Base-by-base conservation (phyloP, 306 rosid genomes). In the Cyamopsis tetragonoloba region DNA sequence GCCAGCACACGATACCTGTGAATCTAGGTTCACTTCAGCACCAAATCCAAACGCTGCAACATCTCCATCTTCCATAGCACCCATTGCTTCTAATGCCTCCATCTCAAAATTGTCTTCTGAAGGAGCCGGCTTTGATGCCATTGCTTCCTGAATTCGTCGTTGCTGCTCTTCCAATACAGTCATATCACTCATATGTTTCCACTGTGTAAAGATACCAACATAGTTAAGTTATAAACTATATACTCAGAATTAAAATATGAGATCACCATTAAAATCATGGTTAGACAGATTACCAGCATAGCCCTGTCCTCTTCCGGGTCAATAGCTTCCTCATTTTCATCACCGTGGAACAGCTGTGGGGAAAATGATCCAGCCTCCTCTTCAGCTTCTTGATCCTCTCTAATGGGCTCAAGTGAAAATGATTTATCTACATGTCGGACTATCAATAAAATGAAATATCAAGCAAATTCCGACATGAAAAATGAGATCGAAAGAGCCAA, bases 241-340 rank as follows among this genome's bases (percentile, higher is more conserved):
- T n/a, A n/a, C n/a, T n/a, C n/a, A n/a, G n/a, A 53, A 65, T 11
- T 4, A 70, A 54, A n/a, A 27, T 27, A 53, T 51, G 47, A 12
- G 58, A 49, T 70, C 54, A 18, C 44, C 20, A 54, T n/a, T 63
- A 24, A 69, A 13, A 6, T 41, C 53, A 27, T 23, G 34, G 34
- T 61, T 39, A 18, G 12, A 41, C 28, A 60, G 42, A 68, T 51
- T 76, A 76, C 80, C 83, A 90, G 86, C 41, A 81, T 75, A 58
- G 95, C 96, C 75, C 82, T 90, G 61, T 93, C 99, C 83, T 87
- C 96, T 80, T 93, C 97, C 68, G 97, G 96, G 47, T 93, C 96
- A 51, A 93, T 68, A 37, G 89, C 99, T 64, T 88, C 96, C 78
- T 90, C 96, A 50, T 71, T 79, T 15, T 88, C 99, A 85, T 89